These are phyloP conservation scores for Erigeron philadelphicus DNA, from an alignment of 140 eudicot species.

Conservation along the genomic window DNA sequence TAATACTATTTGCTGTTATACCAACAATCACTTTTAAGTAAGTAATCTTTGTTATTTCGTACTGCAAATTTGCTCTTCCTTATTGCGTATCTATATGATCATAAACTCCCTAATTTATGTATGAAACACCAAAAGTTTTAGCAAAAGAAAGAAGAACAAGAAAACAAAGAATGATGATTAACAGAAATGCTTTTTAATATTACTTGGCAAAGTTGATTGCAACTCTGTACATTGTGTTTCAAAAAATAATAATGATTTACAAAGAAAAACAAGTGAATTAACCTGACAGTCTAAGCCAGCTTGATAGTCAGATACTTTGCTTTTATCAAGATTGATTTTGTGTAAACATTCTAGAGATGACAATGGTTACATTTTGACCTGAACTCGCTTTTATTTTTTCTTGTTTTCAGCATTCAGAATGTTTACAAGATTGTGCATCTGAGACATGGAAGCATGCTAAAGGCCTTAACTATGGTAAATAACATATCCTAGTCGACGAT, in stretches of 20 bases:
- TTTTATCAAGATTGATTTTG: neutral
- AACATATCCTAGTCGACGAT: neutral
- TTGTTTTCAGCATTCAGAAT: slow-evolving; percentile 54
- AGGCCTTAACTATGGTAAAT: slow-evolving; percentile 92
- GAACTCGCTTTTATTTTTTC: neutral
- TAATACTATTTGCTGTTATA: slow-evolving; percentile 73
- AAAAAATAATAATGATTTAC: neutral
- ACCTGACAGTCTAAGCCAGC: neutral
- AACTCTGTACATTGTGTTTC: neutral
- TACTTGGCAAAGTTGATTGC: neutral
- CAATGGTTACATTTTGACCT: neutral
- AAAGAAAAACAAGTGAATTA: slow-evolving; percentile 4
- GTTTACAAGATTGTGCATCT: slow-evolving; percentile 68
- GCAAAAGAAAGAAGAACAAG: slow-evolving; percentile 2
- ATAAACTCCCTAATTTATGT: slow-evolving; percentile 4
- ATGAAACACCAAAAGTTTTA: slow-evolving; percentile 10
- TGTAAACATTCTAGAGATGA: slow-evolving; percentile 7
- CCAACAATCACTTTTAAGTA: slow-evolving; percentile 84
- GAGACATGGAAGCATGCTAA: slow-evolving; percentile 86
- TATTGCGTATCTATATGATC: neutral
- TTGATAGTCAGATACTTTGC: neutral
- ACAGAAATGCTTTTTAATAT: neutral
- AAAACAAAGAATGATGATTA: neutral
- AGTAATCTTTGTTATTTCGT: slow-evolving; percentile 24
- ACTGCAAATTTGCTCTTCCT: slow-evolving; percentile 9